phyloP scores from a whole-genome alignment of 345 rosid species.

The Eucalyptus tenuipes region DNA sequence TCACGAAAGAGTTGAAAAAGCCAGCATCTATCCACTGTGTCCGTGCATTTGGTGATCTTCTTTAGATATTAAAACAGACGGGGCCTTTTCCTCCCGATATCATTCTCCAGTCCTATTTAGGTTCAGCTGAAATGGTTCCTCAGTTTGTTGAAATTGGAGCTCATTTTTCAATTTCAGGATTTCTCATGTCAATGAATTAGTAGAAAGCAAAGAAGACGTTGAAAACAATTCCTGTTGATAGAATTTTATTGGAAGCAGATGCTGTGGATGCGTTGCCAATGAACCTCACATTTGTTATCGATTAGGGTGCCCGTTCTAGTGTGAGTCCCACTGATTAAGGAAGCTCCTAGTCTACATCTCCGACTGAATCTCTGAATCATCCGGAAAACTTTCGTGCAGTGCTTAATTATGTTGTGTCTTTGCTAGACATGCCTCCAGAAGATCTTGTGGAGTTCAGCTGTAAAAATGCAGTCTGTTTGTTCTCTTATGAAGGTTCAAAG shows the following conservation, averaged over 20 bases:
- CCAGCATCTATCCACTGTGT: conserved; percentile 83
- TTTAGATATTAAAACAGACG: conserved; percentile 38
- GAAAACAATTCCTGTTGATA: conserved; percentile 55
- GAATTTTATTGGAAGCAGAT: conserved; percentile 74
- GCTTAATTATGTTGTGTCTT: conserved; percentile 36
- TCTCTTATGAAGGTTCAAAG: conserved; percentile 38
- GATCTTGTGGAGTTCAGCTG: conserved; percentile 53
- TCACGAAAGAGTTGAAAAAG: conserved; percentile 65
- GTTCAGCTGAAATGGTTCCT: conserved; percentile 93
- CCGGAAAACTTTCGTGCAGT: neutral
- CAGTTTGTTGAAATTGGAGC: conserved; percentile 77
- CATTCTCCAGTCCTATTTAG: conserved; percentile 75
- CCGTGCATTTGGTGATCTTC: conserved; percentile 77
- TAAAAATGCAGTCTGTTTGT: conserved; percentile 36
- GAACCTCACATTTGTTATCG: conserved; percentile 6
- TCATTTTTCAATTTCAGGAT: conserved; percentile 84
- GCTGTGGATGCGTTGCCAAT: conserved; percentile 84
- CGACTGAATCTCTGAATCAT: neutral
- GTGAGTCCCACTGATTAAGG: conserved; percentile 30
- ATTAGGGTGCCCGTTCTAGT: conserved; percentile 30
- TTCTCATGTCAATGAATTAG: conserved; percentile 56
- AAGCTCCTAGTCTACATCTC: conserved; percentile 6
- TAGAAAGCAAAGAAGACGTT: conserved; percentile 66
- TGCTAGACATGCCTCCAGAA: conserved; percentile 46
- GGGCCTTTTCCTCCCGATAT: conserved; percentile 82